Conservation (phyloP, 805 yeast genomes). For the Nakazawaea ambrosiae region DNA sequence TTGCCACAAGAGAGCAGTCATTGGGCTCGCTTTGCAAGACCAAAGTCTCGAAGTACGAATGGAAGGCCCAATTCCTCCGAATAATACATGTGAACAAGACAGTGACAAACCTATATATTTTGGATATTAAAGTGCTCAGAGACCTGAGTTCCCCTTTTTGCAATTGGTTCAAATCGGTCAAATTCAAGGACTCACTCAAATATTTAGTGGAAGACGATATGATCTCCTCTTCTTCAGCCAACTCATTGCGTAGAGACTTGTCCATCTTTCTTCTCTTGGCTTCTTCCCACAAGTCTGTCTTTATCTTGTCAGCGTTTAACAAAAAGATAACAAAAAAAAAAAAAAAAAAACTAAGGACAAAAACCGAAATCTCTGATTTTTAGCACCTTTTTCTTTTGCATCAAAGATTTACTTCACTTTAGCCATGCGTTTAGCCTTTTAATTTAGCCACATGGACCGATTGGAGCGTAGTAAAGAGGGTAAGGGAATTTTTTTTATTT, state of each 20-base stretch:
- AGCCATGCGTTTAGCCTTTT: no score
- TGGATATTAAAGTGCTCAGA: neutral
- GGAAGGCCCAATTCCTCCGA: slow-evolving; percentile 14
- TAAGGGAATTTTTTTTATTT: no score
- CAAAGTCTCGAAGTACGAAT: slow-evolving; percentile 32
- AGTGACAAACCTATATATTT: neutral
- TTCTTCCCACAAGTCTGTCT: no score
- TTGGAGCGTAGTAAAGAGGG: no score
- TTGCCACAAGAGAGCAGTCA: slow-evolving; percentile 48
- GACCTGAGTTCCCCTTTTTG: slow-evolving; percentile 3
- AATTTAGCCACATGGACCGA: no score
- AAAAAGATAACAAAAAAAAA: no score
- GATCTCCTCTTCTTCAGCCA: slow-evolving; percentile 6
- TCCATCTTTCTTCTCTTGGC: slow-evolving; percentile 2
- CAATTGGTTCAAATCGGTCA: slow-evolving; percentile 2
- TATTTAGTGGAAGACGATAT: slow-evolving; percentile 2
- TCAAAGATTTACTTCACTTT: no score
- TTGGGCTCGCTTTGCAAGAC: slow-evolving; percentile 39
- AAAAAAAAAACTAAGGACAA: no score
- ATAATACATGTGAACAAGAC: neutral
- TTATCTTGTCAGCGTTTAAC: no score
- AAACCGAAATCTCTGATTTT: no score
- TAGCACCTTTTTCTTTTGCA: no score
- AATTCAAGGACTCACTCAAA: slow-evolving; percentile 1
- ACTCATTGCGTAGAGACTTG: neutral